Evolutionary conservation across 441 rosid genomes (phyloP), one percentile per base, ranked within the genome.

Genomic region (Gossypium laxum): DNA sequence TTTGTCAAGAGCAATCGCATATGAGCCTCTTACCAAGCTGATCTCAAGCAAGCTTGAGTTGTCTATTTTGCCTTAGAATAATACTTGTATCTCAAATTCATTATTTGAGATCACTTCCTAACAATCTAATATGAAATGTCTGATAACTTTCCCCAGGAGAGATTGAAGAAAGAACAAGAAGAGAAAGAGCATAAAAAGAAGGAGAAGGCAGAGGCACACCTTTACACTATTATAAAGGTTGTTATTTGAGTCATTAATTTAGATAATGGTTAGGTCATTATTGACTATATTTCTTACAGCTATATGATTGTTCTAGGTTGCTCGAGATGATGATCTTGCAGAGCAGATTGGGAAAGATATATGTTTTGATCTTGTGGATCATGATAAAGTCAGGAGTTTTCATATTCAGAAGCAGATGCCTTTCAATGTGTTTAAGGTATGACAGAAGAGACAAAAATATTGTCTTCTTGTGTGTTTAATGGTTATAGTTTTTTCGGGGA

Each of bases 111-210:
- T 22, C 14, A 5, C 7, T 71, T 67, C 1, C 50, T 47, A 26
- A 50, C 47, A 48, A 22, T 72, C 48, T 64, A 55, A 50, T 70
- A 32, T 73, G 2, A 8, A 34, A 58, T 17, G 4, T 24, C 41
- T 57, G 11, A 30, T 19, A 24, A 17, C 12, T 41, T 26, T 7
- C 47, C 18, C 5, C 73, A 79, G 82, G 80, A 55, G 45, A 83
- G 86, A 54, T 71, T 85, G 81, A 82, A 82, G 73, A 85, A 81
- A 70, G 86, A 82, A 64, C 86, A 85, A 66, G 86, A 85, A 77
- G 86, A 81, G 61, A 83, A 85, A 71, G 80, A 61, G 66, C 78
- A 79, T 55, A 85, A 85, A 70, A 79, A 78, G 70, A 81, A 76
- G 74, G 77, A 81, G 60, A 84, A 84, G 55, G 88, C 85, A 2